These are phyloP conservation scores for Pleurotus cornucopiae DNA, from an alignment of 768 basidiomycete genomes.

Conservation along the genomic window DNA sequence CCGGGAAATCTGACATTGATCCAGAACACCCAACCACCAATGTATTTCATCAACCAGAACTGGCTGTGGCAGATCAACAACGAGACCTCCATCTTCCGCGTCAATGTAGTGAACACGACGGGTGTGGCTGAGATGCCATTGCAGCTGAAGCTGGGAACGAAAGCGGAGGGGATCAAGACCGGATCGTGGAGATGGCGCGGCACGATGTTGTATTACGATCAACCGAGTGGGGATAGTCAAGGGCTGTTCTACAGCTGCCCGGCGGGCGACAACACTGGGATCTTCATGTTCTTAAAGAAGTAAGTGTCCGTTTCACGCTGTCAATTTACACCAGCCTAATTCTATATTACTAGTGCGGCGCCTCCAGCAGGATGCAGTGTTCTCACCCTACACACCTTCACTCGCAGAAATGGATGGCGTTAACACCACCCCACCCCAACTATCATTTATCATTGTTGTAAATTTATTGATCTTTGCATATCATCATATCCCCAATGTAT, in stretches of 20 bases:
- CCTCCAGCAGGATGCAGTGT: conserved; percentile 30
- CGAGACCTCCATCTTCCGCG: conserved; percentile 48
- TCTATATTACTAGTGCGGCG: conserved; percentile 21
- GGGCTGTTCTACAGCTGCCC: conserved; percentile 42
- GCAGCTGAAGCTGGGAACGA: conserved; percentile 40
- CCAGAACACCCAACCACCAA: conserved; percentile 30
- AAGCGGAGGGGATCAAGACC: conserved; percentile 32
- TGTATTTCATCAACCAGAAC: conserved; percentile 51
- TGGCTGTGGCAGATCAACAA: conserved; percentile 54
- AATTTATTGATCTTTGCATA: too few species aligned
- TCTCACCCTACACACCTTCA: conserved; percentile 35
- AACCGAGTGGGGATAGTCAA: conserved; percentile 34
- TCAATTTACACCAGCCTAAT: neutral
- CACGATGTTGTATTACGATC: conserved; percentile 50
- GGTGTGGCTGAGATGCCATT: conserved; percentile 36
- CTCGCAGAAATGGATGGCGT: conserved; percentile 5
- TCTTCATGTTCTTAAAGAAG: conserved; percentile 47
- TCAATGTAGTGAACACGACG: conserved; percentile 52
- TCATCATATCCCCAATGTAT: too few species aligned
- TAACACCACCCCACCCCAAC: neutral
- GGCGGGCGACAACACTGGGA: conserved; percentile 31
- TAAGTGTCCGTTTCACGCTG: conserved; percentile 23
- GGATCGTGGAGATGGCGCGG: conserved; percentile 54
- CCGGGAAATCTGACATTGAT: conserved; percentile 46
- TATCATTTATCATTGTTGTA: too few species aligned